These are phyloP conservation scores for Vararia minispora DNA, from an alignment of 768 basidiomycete species.

Conservation along the genomic window DNA sequence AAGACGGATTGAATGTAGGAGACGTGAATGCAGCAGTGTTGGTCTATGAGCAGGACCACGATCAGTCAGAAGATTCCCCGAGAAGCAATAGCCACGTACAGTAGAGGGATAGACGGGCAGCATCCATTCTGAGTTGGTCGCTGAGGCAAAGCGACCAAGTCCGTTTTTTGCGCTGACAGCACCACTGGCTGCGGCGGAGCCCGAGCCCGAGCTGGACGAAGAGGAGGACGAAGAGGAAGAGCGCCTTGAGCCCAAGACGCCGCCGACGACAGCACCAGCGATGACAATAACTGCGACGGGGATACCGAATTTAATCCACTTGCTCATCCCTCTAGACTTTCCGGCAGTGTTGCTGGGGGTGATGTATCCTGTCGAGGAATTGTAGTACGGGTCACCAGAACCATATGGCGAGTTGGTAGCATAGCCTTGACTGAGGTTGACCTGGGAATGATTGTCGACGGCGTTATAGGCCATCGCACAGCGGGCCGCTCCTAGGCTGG, in stretches of 20 bases:
- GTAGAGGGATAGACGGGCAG: conserved; percentile 81
- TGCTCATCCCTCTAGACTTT: conserved; percentile 48
- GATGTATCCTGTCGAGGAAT: conserved; percentile 59
- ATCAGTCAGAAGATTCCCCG: no score
- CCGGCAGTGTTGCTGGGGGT: conserved; percentile 53
- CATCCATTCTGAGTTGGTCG: conserved; percentile 67
- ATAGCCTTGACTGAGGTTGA: no score
- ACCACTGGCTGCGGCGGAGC: conserved; percentile 41
- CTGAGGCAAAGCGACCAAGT: conserved; percentile 56
- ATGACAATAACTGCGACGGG: conserved; percentile 54
- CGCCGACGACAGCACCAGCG: conserved; percentile 59
- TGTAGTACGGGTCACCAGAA: conserved; percentile 60
- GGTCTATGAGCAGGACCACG: conserved; percentile 33
- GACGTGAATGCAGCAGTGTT: conserved; percentile 56
- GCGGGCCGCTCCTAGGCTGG: no score
- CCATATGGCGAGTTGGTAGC: conserved; percentile 45
- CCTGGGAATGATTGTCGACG: no score
- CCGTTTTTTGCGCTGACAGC: conserved; percentile 44
- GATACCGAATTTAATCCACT: conserved; percentile 66
- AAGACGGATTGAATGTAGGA: conserved; percentile 59
- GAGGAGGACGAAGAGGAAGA: conserved; percentile 14
- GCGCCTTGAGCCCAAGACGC: conserved; percentile 49
- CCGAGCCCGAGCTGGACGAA: conserved; percentile 15
- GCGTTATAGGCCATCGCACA: no score
- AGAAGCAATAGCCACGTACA: conserved; percentile 44